These are phyloP conservation scores for Myrica gale DNA, from an alignment of 306 rosid genomes.

Conservation along the genomic window DNA sequence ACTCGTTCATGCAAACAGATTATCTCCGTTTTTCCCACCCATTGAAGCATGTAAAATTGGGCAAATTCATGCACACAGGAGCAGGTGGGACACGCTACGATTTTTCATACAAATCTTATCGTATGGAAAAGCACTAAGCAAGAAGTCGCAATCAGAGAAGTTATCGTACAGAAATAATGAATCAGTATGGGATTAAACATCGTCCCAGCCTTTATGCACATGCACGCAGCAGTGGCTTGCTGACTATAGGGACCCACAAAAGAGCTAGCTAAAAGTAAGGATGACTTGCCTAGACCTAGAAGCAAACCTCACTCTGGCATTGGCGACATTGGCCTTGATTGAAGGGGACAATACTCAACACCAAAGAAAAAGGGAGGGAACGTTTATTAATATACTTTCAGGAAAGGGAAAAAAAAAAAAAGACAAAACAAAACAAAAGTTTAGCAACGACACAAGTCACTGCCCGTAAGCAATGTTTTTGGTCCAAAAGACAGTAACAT, in stretches of 20 bases:
- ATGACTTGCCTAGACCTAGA: background rate
- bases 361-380: constrained; percentile 2
- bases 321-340: constrained; percentile 16
- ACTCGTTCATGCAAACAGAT: constrained; percentile 10
- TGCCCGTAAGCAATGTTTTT: too few species aligned
- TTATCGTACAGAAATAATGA: constrained; percentile 28
- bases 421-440: background rate
- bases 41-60: background rate
- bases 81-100: background rate
- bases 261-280: constrained; percentile 34
- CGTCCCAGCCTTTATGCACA: constrained; percentile 50
- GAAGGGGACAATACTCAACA: constrained; percentile 35
- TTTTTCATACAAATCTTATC: background rate
- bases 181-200: constrained; percentile 34
- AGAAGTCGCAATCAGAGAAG: constrained; percentile 39
- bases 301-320: background rate
- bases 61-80: background rate
- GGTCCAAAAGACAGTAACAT: too few species aligned
- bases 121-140: constrained; percentile 13
- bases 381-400: too few species aligned
- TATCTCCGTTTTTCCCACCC: background rate
- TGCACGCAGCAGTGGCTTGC: constrained; percentile 45
- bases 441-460: too few species aligned
- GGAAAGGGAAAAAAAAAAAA: background rate
- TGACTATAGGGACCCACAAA: constrained; percentile 49